Percentiles rank a stretch among this genome's conserved stretches.
These are phyloP conservation scores for Shiraia bambusicola DNA, from an alignment of 2,329 filamentous ascomycete species.

Conservation along the genomic window DNA sequence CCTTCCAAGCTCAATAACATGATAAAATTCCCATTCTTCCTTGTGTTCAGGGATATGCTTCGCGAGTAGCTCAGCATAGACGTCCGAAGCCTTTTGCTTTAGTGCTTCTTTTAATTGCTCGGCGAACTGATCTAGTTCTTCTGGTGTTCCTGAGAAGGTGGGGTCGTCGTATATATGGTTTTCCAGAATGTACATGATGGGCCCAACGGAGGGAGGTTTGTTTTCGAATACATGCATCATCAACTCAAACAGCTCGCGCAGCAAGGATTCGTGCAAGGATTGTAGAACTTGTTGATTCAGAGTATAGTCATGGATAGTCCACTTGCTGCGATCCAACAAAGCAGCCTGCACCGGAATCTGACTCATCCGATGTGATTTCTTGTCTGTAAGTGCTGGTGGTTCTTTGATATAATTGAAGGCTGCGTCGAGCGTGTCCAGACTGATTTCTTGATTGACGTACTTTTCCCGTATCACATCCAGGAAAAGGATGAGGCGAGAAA, in stretches of 20 bases:
- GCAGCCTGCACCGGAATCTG: conserved; percentile 33
- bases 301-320: conserved; percentile 53
- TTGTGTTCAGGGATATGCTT: conserved; percentile 77
- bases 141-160: conserved; percentile 68
- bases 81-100: conserved; percentile 70
- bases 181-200: conserved; percentile 77
- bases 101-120: conserved; percentile 72
- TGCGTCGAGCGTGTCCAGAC: conserved; percentile 76
- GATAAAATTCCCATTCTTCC: conserved; percentile 84
- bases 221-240: conserved; percentile 84
- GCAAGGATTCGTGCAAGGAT: conserved; percentile 74
- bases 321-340: conserved; percentile 53
- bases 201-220: conserved; percentile 80
- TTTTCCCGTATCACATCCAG: conserved; percentile 84
- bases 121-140: conserved; percentile 71
- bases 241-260: conserved; percentile 85
- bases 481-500: conserved; percentile 75
- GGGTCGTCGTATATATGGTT: conserved; percentile 79
- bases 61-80: conserved; percentile 77
- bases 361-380: conserved; percentile 58
- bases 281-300: conserved; percentile 74
- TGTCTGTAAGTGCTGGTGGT: conserved; percentile 65
- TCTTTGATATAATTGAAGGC: conserved; percentile 82
- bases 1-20: conserved; percentile 87
- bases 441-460: conserved; percentile 80